Base-by-base conservation (phyloP, 306 rosid genomes). In the Rubus idaeus region DNA sequence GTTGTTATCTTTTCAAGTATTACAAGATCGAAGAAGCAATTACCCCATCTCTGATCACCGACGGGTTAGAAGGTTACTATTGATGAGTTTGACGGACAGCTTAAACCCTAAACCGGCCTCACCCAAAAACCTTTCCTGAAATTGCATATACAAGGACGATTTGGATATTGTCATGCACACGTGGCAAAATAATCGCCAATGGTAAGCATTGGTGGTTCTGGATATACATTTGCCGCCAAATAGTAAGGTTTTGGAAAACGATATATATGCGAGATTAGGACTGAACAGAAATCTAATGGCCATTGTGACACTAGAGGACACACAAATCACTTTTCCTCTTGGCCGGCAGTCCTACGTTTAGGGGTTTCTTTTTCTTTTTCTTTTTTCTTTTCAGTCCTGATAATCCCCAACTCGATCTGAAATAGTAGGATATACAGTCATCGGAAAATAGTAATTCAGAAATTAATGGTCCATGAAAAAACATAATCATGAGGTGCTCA, bases 161-260 rank as follows among this genome's bases (percentile, higher is more conserved):
- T 9, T 37, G 69, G 47, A 64, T 12, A 64, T 37, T 64, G 16
- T 39, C 3, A 23, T 17, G 44, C 68, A 37, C 7, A 16, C 69
- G 47, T 64, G 69, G 69, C 45, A 64, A 14, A 35, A 0, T 1
- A 64, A 14, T 46, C 69, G 12, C 47, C 47, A 64, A 39, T 39
- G 23, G 13, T 0, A 39, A 64, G 21, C 69, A 39, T 39, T 39
- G 9, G 69, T 64, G 69, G 47, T 39, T 64, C 68, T 62, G n/a
- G 68, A 64, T 64, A 64, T 64, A 11, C 7, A 9, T 39, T 40
- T 39, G 47, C 69, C 69, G 69, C 47, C 69, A 39, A 37, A 64
- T 40, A 64, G 69, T 64, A 64, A 42, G 69, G 69, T 64, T 39
- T 64, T 10, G 69, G 47, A 64, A 35, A 64, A 64, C 16, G 47